Base-by-base conservation (phyloP, 2,329 filamentous ascomycete genomes). In the Talaromyces sp. region DNA sequence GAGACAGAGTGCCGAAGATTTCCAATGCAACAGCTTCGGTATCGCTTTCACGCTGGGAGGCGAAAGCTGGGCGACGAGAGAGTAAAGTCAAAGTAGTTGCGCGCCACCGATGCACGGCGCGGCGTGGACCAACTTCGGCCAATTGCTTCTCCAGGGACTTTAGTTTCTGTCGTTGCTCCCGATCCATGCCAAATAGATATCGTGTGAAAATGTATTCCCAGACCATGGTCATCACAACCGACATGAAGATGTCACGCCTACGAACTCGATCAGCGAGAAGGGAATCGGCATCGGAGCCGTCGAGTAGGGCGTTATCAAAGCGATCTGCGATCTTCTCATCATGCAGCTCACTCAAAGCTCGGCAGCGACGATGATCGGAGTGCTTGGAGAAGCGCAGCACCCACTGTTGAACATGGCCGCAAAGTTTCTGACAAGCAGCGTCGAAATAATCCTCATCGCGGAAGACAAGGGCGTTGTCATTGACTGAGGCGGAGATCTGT, bases 141-240 rank as follows among this genome's bases (percentile, higher is more conserved):
- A 99, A 82, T 35, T 89, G 87, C 79, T 96, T 97, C 77, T 99
- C 95, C 8, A 99, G 83, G 30, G 89, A 86, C 78, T 99, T 97
- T 71, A 99, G 87, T 75, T 97, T 97, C 74, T 97, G 92, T 65
- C 94, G 86, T 75, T 99, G 94, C 74, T 97, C 94, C 65, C 92
- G 85, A 71, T 99, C 94, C 91, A 99, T 96, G 65, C 94, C 94
- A 71, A 99, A 99, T 22, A 99, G 86, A 72, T 99, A 99, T 59
- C 94, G 86, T 8, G 93, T 97, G 70, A 99, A 99, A 70, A 99
- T 87, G 68, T 95, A 97, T 74, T 99, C 94, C 92, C 92, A 99
- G 47, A 99, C 87, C 91, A 99, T 97, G 56, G 89, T 94, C 92
- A 97, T 97, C 51, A 93, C 90, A 73, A 99, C 91, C 33, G 91